Evolutionary conservation across 164 flowering plant species (phyloP).

Genomic region (Berberis vulgaris): DNA sequence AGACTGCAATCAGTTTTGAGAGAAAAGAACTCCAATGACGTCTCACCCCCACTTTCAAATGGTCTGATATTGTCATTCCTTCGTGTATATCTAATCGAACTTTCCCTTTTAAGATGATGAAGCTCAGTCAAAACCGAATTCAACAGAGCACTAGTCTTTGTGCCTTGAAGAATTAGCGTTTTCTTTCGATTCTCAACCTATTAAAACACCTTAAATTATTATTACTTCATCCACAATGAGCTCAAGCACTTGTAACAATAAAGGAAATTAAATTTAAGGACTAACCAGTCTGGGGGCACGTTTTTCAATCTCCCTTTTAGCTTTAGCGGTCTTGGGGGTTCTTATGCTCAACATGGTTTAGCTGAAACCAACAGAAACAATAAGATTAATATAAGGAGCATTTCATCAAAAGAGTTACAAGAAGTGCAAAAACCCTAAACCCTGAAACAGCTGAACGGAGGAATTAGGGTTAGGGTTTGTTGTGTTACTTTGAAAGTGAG

Average conservation of each 20-base stretch:
- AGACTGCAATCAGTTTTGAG: slow-evolving; percentile 87
- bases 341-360: background rate
- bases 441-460: no score
- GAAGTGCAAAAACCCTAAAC: no score
- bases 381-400: no score
- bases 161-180: slow-evolving; percentile 81
- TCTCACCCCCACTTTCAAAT: slow-evolving; percentile 85
- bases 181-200: slow-evolving; percentile 86
- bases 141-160: slow-evolving; percentile 66
- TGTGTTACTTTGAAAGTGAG: no score
- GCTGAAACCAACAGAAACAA: no score
- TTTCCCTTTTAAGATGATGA: slow-evolving; percentile 56
- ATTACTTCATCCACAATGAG: background rate
- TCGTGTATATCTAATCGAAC: slow-evolving; percentile 47
- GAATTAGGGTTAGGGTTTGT: no score
- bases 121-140: slow-evolving; percentile 62
- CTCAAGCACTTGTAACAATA: background rate
- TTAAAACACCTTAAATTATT: background rate
- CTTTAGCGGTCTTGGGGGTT: background rate
- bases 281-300: background rate
- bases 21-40: slow-evolving; percentile 84
- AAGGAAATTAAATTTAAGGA: no score
- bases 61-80: slow-evolving; percentile 80
- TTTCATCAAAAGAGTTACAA: no score
- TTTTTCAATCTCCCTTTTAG: background rate